Base-by-base conservation (phyloP, 2,329 filamentous ascomycete species). In the Neonectria hederae region DNA sequence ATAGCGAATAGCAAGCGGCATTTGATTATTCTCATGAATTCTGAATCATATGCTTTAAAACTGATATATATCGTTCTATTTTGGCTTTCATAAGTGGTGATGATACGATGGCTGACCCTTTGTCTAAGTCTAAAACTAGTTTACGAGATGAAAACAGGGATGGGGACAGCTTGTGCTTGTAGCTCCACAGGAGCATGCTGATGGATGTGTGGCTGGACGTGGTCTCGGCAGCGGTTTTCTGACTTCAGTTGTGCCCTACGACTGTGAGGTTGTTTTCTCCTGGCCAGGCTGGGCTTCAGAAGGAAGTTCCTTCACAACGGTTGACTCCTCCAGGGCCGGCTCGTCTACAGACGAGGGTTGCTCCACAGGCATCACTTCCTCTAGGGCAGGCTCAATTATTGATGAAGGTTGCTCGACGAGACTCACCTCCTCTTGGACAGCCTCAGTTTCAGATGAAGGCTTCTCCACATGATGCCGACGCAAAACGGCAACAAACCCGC, bases 401-500 rank as follows among this genome's bases (percentile, higher is more conserved):
- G 10, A 38, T 6, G 35, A 14, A 14, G 35, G 35, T 17, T 66
- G 51, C 35, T 49, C 35, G 11, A 68, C 67, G 8, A 63, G 52
- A 8, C 11, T 22, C 30, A 38, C 40, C 35, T 65, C 65, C 14
- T 65, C 65, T 6, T 54, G 56, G n/a, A 32, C 40, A 28, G 46
- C n/a, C 45, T 69, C 54, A 1, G 46, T 57, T 26, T 62, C 57
- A n/a, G 62, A 19, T 4, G 54, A 22, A 13, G 63, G 60, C 32
- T 65, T 63, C n/a, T 59, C 55, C 17, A 43, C 40, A 0, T 74
- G 76, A 73, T 76, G 76, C 45, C 76, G 75, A 9, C 79, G 76
- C 53, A 79, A 70, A 5, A 82, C 75, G 21, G 77, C 79, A 21
- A 82, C 70, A 54, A 82, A 82, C 1, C 80, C 80, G 24, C 80